Conservation (phyloP, 164 flowering plant species). For the Vitis rotundifolia region DNA sequence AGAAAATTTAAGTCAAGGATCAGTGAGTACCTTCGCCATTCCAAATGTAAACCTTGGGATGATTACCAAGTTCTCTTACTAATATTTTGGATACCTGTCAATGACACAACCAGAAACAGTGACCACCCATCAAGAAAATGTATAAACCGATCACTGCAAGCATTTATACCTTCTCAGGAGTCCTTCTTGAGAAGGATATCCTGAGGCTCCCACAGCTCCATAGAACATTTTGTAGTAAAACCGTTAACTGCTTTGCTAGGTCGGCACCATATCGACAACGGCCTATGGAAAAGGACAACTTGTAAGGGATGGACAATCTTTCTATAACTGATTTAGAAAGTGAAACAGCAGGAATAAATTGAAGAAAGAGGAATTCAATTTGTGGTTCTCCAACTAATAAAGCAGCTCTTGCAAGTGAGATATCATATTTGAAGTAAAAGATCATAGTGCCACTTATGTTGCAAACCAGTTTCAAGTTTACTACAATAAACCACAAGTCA, state of each 20-base stretch:
- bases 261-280: constrained; percentile 76
- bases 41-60: constrained; percentile 81
- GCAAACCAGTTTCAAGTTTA: too few species aligned
- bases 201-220: constrained; percentile 78
- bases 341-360: background rate
- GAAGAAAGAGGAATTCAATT: too few species aligned
- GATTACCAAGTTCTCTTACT: constrained; percentile 41
- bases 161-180: constrained; percentile 61
- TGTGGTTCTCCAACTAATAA: too few species aligned
- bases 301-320: background rate
- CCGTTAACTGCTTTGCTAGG: constrained; percentile 62
- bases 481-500: too few species aligned
- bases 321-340: background rate
- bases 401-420: too few species aligned
- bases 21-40: constrained; percentile 64
- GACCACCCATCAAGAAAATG: background rate
- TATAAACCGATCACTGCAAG: background rate
- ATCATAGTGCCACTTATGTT: too few species aligned
- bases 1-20: background rate
- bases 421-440: too few species aligned
- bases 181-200: constrained; percentile 80
- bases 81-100: constrained; percentile 56
- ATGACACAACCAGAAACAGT: constrained; percentile 7
- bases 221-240: constrained; percentile 56
- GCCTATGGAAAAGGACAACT: constrained; percentile 31